Percentiles rank a stretch among this genome's conserved stretches.
Evolutionary conservation across 139 green algal genomes (phyloP).

Genomic region (Picochlorum sp.): DNA sequence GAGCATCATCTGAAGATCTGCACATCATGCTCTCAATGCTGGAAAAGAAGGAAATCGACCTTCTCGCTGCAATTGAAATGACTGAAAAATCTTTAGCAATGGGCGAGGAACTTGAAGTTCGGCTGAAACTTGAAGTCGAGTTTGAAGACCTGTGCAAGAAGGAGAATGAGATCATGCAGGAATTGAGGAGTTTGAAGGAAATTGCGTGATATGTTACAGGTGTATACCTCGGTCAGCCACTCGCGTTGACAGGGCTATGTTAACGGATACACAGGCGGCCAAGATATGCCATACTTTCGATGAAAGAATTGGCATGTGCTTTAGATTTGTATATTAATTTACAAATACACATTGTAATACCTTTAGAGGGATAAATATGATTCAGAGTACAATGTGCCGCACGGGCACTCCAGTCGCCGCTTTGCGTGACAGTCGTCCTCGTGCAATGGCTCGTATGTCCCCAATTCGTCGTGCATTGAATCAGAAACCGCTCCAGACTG

Average conservation of each 20-base stretch:
- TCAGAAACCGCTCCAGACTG: neutral
- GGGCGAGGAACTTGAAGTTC: constrained; percentile 18
- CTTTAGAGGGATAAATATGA: neutral
- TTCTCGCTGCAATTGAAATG: neutral
- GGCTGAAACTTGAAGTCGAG: constrained; percentile 11
- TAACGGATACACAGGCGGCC: too few relatives aligned
- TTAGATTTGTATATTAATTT: too few relatives aligned
- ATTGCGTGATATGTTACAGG: too few relatives aligned
- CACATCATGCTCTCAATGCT: constrained; percentile 4
- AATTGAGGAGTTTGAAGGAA: constrained; percentile 5
- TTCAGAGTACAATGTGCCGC: neutral
- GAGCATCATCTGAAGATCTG: constrained; percentile 6
- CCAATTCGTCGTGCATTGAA: neutral
- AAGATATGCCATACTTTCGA: too few relatives aligned
- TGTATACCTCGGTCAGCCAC: too few relatives aligned
- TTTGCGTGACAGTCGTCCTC: neutral
- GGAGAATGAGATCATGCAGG: constrained; percentile 21
- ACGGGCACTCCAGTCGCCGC: neutral
- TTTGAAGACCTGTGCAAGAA: constrained; percentile 25
- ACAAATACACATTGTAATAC: too few relatives aligned
- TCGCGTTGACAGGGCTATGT: too few relatives aligned
- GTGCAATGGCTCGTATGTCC: neutral
- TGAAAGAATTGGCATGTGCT: too few relatives aligned
- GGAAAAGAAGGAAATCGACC: constrained; percentile 9
- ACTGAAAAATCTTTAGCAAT: constrained; percentile 4